Conservation (phyloP, 805 yeast genomes). For the Peterozyma toletana region DNA sequence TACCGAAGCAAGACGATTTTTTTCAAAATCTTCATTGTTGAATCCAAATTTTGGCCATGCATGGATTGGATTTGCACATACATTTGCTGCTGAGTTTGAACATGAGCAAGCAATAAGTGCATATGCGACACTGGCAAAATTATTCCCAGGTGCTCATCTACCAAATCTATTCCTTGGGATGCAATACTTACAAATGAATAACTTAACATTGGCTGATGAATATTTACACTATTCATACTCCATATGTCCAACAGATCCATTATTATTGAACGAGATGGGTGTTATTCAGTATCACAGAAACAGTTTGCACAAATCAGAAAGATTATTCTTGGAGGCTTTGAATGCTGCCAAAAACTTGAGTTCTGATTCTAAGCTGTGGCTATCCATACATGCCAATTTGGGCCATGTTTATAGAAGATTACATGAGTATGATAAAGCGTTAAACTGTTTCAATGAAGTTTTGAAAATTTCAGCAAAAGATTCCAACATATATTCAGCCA, state of each 20-base stretch:
- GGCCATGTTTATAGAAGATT: constrained; percentile 82
- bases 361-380: constrained; percentile 77
- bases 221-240: constrained; percentile 69
- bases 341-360: constrained; percentile 60
- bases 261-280: constrained; percentile 85
- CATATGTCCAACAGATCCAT: constrained; percentile 80
- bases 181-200: constrained; percentile 90
- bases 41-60: constrained; percentile 91
- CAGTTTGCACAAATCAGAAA: constrained; percentile 63
- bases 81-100: constrained; percentile 97
- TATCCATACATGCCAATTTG: constrained; percentile 76
- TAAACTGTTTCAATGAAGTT: constrained; percentile 72
- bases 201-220: constrained; percentile 77
- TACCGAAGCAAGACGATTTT: constrained; percentile 78
- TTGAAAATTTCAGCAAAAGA: constrained; percentile 62
- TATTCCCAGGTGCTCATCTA: constrained; percentile 85
- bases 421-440: constrained; percentile 55
- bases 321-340: constrained; percentile 62
- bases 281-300: constrained; percentile 79
- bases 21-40: constrained; percentile 80
- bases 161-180: constrained; percentile 90
- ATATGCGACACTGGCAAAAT: constrained; percentile 88
- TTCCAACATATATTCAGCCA: constrained; percentile 70
- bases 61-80: constrained; percentile 98
- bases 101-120: constrained; percentile 98